A percentile compares a stretch with the other conserved stretches of the same genome.
phyloP scores from a whole-genome alignment of 2,329 filamentous ascomycete genomes.

The Venturia carpophila region DNA sequence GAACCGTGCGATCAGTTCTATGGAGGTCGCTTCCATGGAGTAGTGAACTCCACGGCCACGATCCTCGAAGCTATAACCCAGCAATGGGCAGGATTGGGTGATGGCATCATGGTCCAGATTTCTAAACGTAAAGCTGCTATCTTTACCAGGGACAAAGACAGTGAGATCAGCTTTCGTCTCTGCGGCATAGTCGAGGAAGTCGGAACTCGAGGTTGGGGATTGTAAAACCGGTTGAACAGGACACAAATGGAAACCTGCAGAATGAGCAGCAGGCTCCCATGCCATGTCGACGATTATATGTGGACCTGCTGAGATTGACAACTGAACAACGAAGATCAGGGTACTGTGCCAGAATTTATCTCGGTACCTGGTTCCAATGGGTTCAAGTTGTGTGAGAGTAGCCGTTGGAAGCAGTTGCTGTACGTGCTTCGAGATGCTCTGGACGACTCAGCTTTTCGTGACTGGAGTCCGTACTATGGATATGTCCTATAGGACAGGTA shows the following conservation, averaged over 20 bases:
- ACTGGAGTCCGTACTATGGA: not conserved
- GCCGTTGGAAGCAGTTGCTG: not conserved
- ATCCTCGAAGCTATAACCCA: constrained; percentile 29
- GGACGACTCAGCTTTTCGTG: not conserved
- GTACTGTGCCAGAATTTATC: not conserved
- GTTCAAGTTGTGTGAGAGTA: not conserved
- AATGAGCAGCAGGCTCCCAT: constrained; percentile 2
- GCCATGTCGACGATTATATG: not conserved
- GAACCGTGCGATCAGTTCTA: constrained; percentile 30
- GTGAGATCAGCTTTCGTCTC: not conserved
- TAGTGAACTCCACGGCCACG: constrained; percentile 26
- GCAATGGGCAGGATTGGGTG: constrained; percentile 15
- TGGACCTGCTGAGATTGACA: not conserved
- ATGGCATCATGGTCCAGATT: constrained; percentile 11
- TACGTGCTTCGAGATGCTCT: not conserved
- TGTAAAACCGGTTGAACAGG: not conserved
- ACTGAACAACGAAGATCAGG: not conserved
- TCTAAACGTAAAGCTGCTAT: not conserved
- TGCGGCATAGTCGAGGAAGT: constrained; percentile 6
- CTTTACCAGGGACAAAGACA: not conserved
- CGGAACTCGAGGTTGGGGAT: not conserved
- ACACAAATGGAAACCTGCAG: not conserved
- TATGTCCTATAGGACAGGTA: not conserved
- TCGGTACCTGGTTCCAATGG: not conserved
- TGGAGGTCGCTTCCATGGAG: constrained; percentile 33